These are phyloP conservation scores for Syzygium aqueum DNA, from an alignment of 345 rosid genomes.

Conservation along the genomic window DNA sequence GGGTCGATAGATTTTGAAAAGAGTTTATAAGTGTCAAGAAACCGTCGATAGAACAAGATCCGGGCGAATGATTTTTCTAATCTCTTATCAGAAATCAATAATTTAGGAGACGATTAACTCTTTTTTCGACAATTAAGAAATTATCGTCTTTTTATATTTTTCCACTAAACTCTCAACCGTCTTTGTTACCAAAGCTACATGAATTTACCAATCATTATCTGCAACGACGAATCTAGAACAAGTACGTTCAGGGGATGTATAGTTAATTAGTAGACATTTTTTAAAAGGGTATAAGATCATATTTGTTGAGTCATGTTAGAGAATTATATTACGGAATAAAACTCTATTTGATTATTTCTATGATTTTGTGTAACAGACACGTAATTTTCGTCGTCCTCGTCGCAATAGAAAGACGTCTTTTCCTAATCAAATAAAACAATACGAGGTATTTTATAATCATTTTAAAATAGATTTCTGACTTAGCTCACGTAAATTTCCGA, in stretches of 20 bases:
- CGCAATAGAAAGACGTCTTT: background rate
- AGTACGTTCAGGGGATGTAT: background rate
- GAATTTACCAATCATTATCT: background rate
- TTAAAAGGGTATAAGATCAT: background rate
- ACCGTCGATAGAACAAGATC: background rate
- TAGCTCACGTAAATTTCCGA: background rate
- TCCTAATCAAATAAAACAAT: background rate
- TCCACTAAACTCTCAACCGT: accelerated
- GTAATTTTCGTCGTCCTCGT: background rate
- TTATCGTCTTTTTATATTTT: background rate
- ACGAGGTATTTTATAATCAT: background rate
- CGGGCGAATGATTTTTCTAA: background rate
- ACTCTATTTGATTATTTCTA: background rate
- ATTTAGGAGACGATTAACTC: background rate
- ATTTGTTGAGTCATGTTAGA: background rate
- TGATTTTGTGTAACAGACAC: background rate
- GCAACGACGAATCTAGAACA: background rate
- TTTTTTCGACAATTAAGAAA: background rate
- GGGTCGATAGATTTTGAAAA: background rate
- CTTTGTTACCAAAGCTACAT: background rate
- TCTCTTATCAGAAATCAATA: accelerated
- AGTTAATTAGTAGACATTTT: background rate
- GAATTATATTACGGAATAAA: background rate
- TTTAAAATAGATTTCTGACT: background rate
- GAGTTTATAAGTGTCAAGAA: background rate